Evolutionary conservation across 2,329 filamentous ascomycete species (phyloP).

Genomic region (Chaetomium sp.): DNA sequence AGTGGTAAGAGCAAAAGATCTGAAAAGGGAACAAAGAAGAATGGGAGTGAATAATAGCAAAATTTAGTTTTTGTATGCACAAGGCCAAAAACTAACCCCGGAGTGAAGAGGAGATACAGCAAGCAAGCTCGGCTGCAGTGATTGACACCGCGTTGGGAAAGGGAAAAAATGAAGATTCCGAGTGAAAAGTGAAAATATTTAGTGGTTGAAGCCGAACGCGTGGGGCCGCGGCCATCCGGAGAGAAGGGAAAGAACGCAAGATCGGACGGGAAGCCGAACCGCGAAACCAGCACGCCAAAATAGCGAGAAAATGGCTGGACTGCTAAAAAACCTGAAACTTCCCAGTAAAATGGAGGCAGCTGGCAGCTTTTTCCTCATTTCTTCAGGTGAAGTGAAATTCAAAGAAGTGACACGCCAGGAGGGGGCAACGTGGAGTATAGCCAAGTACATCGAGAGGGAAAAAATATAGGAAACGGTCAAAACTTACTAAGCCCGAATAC

Average conservation of each 20-base stretch:
- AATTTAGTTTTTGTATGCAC: not conserved
- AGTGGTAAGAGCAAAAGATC: too few relatives aligned
- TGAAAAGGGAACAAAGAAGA: not conserved
- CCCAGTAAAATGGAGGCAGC: not conserved
- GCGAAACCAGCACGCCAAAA: not conserved
- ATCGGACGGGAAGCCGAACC: not conserved
- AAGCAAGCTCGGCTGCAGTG: not conserved
- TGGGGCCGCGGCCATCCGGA: not conserved
- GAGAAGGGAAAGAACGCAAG: not conserved
- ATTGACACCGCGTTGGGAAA: not conserved
- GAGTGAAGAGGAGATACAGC: not conserved
- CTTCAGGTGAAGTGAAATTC: too few relatives aligned
- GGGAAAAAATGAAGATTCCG: not conserved
- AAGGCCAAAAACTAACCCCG: not conserved
- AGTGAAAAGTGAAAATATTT: not conserved
- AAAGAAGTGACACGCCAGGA: not conserved
- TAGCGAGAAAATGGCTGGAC: too few relatives aligned
- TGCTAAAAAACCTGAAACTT: not conserved
- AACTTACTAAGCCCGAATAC: constrained; percentile 41
- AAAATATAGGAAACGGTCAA: not conserved
- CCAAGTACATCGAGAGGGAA: not conserved
- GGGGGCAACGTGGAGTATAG: not conserved
- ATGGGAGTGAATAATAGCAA: not conserved
- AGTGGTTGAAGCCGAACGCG: not conserved
- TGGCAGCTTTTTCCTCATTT: not conserved